phyloP scores from a whole-genome alignment of 2,329 filamentous ascomycete genomes.

The Kalaharituber pfeilii region DNA sequence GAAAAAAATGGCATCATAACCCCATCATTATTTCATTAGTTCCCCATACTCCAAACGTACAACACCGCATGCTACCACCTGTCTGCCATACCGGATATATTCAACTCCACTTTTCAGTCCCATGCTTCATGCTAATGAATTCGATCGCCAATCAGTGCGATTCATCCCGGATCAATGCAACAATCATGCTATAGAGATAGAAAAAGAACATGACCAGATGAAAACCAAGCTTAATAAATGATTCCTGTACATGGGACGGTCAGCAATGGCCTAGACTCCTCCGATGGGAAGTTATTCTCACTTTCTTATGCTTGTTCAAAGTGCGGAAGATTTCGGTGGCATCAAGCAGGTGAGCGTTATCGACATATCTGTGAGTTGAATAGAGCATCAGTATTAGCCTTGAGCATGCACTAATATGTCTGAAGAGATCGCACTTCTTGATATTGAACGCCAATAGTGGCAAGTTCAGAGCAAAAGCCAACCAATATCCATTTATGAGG shows the following conservation, averaged over 20 bases:
- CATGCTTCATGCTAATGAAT: background rate
- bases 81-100: background rate
- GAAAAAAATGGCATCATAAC: background rate
- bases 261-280: conserved; percentile 3
- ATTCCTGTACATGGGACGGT: conserved; percentile 47
- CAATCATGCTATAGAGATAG: conserved; percentile 98
- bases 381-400: conserved; percentile 20
- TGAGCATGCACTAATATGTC: background rate
- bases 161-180: conserved; percentile 91
- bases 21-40: background rate
- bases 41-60: background rate
- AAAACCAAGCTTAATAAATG: conserved; percentile 97
- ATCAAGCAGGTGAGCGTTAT: conserved; percentile 92
- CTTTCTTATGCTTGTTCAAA: conserved; percentile 98
- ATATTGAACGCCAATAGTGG: conserved; percentile 83
- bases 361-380: conserved; percentile 55
- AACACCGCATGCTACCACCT: too few species aligned
- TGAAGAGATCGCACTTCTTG: conserved; percentile 61
- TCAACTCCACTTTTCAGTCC: background rate
- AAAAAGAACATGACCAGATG: conserved; percentile 99
- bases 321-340: conserved; percentile 99
- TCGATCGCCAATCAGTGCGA: conserved; percentile 49
- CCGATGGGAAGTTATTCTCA: conserved; percentile 27
- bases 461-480: conserved; percentile 78
- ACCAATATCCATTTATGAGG: conserved; percentile 97